Evolutionary conservation across 192 early-diverging fungal genomes (phyloP).

Genomic region (Spizellomyces punctatus): DNA sequence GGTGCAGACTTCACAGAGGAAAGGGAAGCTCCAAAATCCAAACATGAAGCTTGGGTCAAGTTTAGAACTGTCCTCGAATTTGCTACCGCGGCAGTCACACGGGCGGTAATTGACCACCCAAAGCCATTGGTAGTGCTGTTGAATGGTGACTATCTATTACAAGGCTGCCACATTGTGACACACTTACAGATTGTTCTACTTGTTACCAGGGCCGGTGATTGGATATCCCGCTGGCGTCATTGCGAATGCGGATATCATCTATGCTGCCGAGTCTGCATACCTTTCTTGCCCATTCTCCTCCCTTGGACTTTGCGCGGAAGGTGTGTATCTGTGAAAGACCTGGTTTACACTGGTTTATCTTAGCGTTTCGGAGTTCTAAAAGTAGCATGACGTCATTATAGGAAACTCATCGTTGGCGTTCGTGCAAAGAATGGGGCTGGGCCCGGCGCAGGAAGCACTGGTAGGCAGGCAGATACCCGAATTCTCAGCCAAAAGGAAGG

Average conservation of each 20-base stretch:
- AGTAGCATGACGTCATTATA: background rate
- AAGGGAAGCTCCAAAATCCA: constrained; percentile 15
- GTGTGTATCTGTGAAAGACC: background rate
- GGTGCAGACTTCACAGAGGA: constrained; percentile 32
- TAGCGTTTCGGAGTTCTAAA: background rate
- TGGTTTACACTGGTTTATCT: background rate
- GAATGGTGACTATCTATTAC: constrained; percentile 18
- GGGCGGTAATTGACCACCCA: constrained; percentile 29
- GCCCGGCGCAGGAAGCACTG: constrained; percentile 19
- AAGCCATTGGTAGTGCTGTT: constrained; percentile 30
- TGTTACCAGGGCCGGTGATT: constrained; percentile 21
- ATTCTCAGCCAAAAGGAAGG: too few relatives aligned
- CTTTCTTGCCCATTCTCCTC: constrained; percentile 34
- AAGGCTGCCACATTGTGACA: background rate
- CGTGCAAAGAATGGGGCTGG: constrained; percentile 27
- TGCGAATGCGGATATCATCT: constrained; percentile 34
- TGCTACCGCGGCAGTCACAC: constrained; percentile 21
- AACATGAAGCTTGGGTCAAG: constrained; percentile 21
- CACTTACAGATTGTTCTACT: background rate
- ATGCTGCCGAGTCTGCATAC: constrained; percentile 31
- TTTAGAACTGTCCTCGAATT: constrained; percentile 22
- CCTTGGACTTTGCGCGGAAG: constrained; percentile 37
- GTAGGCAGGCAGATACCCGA: too few relatives aligned
- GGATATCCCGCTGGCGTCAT: constrained; percentile 35
- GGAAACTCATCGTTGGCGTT: constrained; percentile 21